Evolutionary conservation across 2,329 filamentous ascomycete genomes (phyloP).

Genomic region (Fusarium penzigii): DNA sequence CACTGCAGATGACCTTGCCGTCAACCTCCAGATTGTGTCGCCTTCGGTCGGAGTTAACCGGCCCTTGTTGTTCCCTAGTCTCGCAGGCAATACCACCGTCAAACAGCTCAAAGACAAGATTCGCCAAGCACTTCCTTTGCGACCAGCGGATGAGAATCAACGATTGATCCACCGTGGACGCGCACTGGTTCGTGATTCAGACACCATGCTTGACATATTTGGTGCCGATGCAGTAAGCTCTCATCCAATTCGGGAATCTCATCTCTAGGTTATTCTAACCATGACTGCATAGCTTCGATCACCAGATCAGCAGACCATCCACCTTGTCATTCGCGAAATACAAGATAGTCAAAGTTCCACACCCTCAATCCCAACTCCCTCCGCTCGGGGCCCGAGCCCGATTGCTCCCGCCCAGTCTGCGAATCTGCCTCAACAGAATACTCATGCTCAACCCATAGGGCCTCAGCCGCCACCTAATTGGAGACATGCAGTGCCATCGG

Average conservation of each 20-base stretch:
- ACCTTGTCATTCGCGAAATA: conserved; percentile 51
- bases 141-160: conserved; percentile 55
- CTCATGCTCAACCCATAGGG: conserved; percentile 23
- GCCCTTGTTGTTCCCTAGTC: conserved; percentile 49
- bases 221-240: conserved; percentile 53
- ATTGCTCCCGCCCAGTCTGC: conserved; percentile 22
- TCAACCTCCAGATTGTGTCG: conserved; percentile 61
- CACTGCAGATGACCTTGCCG: conserved; percentile 38
- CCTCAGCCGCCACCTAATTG: conserved; percentile 33
- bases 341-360: conserved; percentile 32
- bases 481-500: conserved; percentile 31
- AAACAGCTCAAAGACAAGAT: conserved; percentile 60
- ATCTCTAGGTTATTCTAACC: conserved; percentile 22
- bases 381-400: conserved; percentile 31
- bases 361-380: conserved; percentile 21
- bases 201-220: conserved; percentile 59
- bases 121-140: conserved; percentile 49
- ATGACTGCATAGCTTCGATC: conserved; percentile 40
- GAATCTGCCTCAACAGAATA: conserved; percentile 23
- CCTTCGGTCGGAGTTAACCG: conserved; percentile 56
- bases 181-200: conserved; percentile 53
- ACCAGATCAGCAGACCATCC: conserved; percentile 52
- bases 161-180: conserved; percentile 63
- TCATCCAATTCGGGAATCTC: not conserved
- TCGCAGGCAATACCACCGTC: conserved; percentile 54